Base-by-base conservation (phyloP, 306 rosid species). In the Myrica gale region DNA sequence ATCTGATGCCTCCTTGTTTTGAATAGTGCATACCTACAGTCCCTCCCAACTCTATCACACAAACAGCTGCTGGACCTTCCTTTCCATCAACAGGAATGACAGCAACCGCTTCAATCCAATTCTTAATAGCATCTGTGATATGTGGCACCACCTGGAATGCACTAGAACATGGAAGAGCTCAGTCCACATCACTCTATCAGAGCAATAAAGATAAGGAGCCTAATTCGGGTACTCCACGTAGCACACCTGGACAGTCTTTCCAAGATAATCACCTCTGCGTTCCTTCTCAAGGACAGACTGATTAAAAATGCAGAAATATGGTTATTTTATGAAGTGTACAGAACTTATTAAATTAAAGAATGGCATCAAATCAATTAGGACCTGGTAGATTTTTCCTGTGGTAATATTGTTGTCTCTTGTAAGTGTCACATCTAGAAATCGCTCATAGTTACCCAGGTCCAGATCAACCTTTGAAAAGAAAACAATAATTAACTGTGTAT, bases 211-310 rank as follows among this genome's bases (percentile, higher is more conserved):
- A 39, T 4, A 46, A 39, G 66, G 78, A 72, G 54, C 55, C 47
- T 7, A 55, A 77, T 19, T 51, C 78, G 9, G n/a, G 46, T 76
- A 79, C 39, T 10, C 53, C 74, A 68, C 43, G 60, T 44, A 44
- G 44, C 67, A 86, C 82, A 92, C 99, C 97, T 96, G 98, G 84
- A 96, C 98, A 48, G 99, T 96, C 82, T 96, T 92, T 73, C 99
- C 99, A 20, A 96, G 97, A 83, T 96, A 96, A 86, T 90, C 97
- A 4, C 99, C 98, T 77, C 74, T 89, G 4, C 98, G 90, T 42
- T 96, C 98, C 92, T 92, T 96, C 84, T 96, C 97, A 65, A 96
- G 91, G 68, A 96, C 99, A 80, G 96, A 92, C 98, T 96, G 88
- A 77, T 57, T 76, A 72, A 19, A 57, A 76, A 74, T 6, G 39